phyloP scores from a whole-genome alignment of 345 rosid species.

The Boechera stricta region DNA sequence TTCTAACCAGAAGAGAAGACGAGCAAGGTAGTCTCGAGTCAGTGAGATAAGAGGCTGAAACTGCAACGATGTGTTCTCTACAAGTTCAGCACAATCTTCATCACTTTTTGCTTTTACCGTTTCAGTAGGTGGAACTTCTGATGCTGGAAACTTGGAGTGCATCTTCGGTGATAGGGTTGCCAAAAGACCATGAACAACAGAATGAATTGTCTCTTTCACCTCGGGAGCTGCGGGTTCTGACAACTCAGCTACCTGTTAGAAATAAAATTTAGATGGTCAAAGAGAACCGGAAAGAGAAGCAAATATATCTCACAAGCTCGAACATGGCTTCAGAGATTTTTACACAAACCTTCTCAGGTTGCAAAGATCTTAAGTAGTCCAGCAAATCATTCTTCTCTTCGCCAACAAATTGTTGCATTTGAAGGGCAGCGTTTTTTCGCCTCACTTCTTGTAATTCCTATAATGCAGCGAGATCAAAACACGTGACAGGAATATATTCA shows the following conservation, averaged over 20 bases:
- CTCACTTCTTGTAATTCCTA: conserved; percentile 83
- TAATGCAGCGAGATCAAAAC: conserved; percentile 37
- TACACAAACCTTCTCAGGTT: conserved; percentile 85
- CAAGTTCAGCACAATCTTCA: conserved; percentile 77
- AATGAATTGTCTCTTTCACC: conserved; percentile 73
- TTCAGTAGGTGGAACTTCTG: conserved; percentile 60
- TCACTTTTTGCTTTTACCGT: conserved; percentile 50
- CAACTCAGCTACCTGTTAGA: conserved; percentile 84
- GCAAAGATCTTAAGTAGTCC: conserved; percentile 90
- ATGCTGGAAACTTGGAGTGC: conserved; percentile 77
- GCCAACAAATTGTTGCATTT: conserved; percentile 98
- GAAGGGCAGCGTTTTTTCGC: conserved; percentile 92
- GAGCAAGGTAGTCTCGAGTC: conserved; percentile 90
- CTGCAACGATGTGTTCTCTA: conserved; percentile 84
- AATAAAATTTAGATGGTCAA: conserved; percentile 2
- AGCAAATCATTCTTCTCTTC: conserved; percentile 97
- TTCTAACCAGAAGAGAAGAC: conserved; percentile 91
- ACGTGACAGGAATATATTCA: not conserved
- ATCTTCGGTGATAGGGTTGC: conserved; percentile 91
- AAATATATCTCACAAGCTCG: not conserved
- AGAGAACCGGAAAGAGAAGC: not conserved
- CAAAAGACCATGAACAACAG: conserved; percentile 91
- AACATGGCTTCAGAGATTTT: not conserved
- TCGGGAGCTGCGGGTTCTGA: conserved; percentile 88
- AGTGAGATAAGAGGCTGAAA: conserved; percentile 83